A percentile compares a stretch with the other conserved stretches of the same genome.
Conservation (phyloP, 192 early-diverging fungal species). For the Blastocladiella britannica region DNA sequence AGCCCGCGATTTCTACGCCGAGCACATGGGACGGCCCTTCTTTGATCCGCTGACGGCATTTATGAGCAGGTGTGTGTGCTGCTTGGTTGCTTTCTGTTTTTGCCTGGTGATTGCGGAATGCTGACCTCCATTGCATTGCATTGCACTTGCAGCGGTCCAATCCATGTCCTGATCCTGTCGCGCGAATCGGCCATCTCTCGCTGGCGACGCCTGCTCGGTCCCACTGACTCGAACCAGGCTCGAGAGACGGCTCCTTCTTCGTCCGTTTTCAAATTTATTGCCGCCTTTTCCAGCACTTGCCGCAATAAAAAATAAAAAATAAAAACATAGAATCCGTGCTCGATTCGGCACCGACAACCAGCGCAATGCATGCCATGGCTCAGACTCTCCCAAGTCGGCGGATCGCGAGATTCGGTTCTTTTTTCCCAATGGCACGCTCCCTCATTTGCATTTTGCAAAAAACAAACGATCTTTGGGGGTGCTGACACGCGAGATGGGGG, state of each 20-base stretch:
- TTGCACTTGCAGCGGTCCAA: constrained; percentile 2
- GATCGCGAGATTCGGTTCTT: constrained; percentile 1
- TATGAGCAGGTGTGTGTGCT: too few species aligned
- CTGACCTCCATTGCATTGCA: too few species aligned
- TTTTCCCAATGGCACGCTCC: constrained; percentile 2
- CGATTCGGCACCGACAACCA: constrained; percentile 2
- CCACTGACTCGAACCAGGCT: constrained; percentile 1
- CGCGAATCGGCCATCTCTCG: not conserved
- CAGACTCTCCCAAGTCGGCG: not conserved
- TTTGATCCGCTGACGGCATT: not conserved
- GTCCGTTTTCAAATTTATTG: too few species aligned
- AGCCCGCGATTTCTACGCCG: constrained; percentile 2
- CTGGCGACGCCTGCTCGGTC: constrained; percentile 2
- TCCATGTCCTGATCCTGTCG: constrained; percentile 1
- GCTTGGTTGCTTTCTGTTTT: too few species aligned
- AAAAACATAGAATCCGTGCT: constrained; percentile 3
- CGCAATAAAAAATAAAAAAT: too few species aligned
- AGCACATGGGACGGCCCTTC: constrained; percentile 2
- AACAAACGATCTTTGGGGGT: too few species aligned
- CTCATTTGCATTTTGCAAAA: too few species aligned
- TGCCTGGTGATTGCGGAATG: too few species aligned
- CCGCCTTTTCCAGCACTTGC: too few species aligned
- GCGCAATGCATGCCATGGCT: constrained; percentile 3
- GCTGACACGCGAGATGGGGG: too few species aligned
- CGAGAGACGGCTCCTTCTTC: not conserved